Percentiles rank a stretch among this genome's conserved stretches.
phyloP scores from a whole-genome alignment of 2,329 filamentous ascomycete genomes.

The Alternaria postmessia region DNA sequence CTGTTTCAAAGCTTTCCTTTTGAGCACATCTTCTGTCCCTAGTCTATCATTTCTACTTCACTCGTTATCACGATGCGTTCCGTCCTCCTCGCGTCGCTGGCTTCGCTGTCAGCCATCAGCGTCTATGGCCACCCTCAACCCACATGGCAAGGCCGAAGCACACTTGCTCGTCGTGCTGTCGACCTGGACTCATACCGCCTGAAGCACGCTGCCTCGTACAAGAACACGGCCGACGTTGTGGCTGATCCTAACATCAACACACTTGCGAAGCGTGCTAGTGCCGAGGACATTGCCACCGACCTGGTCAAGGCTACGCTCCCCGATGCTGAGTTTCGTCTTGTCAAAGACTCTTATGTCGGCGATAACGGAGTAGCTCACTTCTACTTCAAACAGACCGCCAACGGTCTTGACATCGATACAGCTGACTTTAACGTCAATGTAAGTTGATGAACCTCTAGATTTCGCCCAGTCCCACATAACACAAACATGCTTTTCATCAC shows the following conservation, averaged over 20 bases:
- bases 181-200: slow-evolving; percentile 46
- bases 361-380: slow-evolving; percentile 65
- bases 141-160: slow-evolving; percentile 17
- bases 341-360: slow-evolving; percentile 63
- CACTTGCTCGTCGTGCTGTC: slow-evolving; percentile 32
- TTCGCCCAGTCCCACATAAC: neutral
- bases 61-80: slow-evolving; percentile 39
- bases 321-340: slow-evolving; percentile 58
- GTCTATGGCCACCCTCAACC: slow-evolving; percentile 34
- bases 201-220: slow-evolving; percentile 35
- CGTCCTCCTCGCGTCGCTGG: slow-evolving; percentile 40
- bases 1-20: neutral
- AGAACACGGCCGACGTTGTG: slow-evolving; percentile 30
- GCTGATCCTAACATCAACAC: slow-evolving; percentile 29
- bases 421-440: slow-evolving; percentile 69
- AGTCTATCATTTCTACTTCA: slow-evolving; percentile 22
- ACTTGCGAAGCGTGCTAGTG: slow-evolving; percentile 33
- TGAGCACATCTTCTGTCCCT: slow-evolving; percentile 18
- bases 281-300: slow-evolving; percentile 43
- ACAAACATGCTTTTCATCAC: neutral
- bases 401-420: slow-evolving; percentile 68
- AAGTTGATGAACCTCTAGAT: slow-evolving; percentile 33
- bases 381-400: slow-evolving; percentile 66
- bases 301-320: slow-evolving; percentile 47
- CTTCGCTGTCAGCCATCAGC: slow-evolving; percentile 35